Evolutionary conservation across 805 yeast genomes (phyloP).

Genomic region (Starmera pachycereana): DNA sequence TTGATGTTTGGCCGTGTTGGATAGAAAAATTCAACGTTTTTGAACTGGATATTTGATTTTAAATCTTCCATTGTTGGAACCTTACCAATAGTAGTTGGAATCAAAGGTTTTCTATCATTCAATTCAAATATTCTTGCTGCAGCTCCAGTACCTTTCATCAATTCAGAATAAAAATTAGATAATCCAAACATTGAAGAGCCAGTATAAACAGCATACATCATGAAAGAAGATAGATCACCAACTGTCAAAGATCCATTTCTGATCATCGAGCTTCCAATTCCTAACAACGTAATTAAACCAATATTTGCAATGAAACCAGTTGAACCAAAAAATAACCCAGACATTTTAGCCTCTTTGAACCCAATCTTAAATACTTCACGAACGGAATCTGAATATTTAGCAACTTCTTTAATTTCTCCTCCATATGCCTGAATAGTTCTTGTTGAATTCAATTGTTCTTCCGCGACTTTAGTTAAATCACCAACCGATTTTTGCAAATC

Average conservation of each 20-base stretch:
- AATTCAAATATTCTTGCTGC: conserved; percentile 86
- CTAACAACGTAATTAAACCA: conserved; percentile 64
- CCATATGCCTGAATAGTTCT: conserved; percentile 86
- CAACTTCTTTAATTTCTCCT: conserved; percentile 71
- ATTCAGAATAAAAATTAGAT: conserved; percentile 83
- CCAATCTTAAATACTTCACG: conserved; percentile 57
- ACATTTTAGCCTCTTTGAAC: conserved; percentile 66
- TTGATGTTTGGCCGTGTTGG: conserved; percentile 72
- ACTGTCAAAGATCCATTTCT: conserved; percentile 63
- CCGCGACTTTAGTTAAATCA: conserved; percentile 77
- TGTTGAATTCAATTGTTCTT: conserved; percentile 79
- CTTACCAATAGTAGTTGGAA: conserved; percentile 55
- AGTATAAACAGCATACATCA: conserved; percentile 92
- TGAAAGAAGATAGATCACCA: conserved; percentile 85
- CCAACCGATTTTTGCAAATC: conserved; percentile 81
- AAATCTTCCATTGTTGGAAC: conserved; percentile 23
- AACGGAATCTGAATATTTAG: conserved; percentile 63
- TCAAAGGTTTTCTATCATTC: conserved; percentile 64
- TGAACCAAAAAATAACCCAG: conserved; percentile 67
- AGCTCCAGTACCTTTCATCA: conserved; percentile 97
- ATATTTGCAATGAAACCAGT: conserved; percentile 82
- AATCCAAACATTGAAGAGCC: conserved; percentile 89
- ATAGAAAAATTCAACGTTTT: conserved; percentile 59
- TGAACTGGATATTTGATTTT: conserved; percentile 42
- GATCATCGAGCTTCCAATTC: conserved; percentile 78